These are phyloP conservation scores for Eragrostis curvula DNA, from an alignment of 176 grass and related monocot species.

Conservation along the genomic window DNA sequence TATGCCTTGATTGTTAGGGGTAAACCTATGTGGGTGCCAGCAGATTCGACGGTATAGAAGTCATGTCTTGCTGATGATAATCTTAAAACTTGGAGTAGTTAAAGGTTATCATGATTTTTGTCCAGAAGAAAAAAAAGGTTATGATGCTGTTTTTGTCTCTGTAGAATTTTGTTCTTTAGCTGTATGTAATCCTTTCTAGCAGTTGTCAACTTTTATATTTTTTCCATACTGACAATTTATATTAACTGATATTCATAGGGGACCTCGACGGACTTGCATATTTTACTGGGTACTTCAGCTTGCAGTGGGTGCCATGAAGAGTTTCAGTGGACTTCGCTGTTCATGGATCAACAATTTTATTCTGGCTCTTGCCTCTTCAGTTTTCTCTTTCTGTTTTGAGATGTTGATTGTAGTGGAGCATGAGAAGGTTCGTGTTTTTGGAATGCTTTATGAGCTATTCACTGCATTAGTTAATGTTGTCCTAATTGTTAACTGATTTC, in stretches of 20 bases:
- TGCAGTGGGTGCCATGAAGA: conserved; percentile 64
- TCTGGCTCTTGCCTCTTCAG: conserved; percentile 73
- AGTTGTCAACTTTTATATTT: conserved; percentile 1
- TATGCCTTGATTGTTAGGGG: not conserved
- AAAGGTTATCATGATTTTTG: too few species aligned
- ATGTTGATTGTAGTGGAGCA: conserved; percentile 84
- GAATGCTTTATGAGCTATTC: conserved; percentile 1
- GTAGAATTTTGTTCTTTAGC: conserved; percentile 24
- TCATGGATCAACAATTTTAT: conserved; percentile 73
- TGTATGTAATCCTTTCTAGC: not conserved
- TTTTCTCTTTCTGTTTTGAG: conserved; percentile 94
- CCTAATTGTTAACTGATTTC: conserved; percentile 16
- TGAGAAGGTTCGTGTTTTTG: conserved; percentile 76
- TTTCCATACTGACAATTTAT: conserved; percentile 30
- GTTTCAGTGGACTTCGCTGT: conserved; percentile 59
- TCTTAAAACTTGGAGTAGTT: conserved; percentile 12
- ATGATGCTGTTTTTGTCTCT: not conserved
- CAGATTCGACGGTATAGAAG: not conserved
- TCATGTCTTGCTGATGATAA: not conserved
- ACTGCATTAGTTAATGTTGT: not conserved
- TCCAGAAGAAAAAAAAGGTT: not conserved
- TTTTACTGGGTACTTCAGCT: conserved; percentile 83
- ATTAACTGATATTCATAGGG: conserved; percentile 53
- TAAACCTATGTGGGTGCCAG: not conserved
- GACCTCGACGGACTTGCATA: conserved; percentile 65